These are phyloP conservation scores for Xylaria venustula DNA, from an alignment of 495 filamentous ascomycete genomes.

Conservation along the genomic window DNA sequence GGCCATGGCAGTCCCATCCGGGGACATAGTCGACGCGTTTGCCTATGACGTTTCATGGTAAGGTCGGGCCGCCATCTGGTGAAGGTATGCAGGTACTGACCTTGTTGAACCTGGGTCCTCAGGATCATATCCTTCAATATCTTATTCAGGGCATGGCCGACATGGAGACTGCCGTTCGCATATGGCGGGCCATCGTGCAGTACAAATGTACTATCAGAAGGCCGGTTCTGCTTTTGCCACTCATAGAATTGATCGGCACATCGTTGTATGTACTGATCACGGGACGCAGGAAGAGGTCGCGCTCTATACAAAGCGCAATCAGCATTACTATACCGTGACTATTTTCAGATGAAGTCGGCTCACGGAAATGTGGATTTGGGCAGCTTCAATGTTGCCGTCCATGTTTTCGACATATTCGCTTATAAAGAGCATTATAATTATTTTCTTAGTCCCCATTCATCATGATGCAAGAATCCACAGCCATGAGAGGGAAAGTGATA, in stretches of 20 bases:
- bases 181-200: slow-evolving; percentile 97
- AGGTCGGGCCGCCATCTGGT: slow-evolving; percentile 5
- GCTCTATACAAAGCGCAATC: slow-evolving; percentile 30
- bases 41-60: slow-evolving; percentile 25
- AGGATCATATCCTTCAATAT: slow-evolving; percentile 92
- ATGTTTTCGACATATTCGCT: slow-evolving; percentile 47
- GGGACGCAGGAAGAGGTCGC: slow-evolving; percentile 45
- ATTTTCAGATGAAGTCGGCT: slow-evolving; percentile 19
- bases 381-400: slow-evolving; percentile 48
- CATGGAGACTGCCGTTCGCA: slow-evolving; percentile 90
- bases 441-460: neutral
- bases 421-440: slow-evolving; percentile 18
- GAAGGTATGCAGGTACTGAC: slow-evolving; percentile 32
- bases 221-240: slow-evolving; percentile 69
- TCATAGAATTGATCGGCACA: slow-evolving; percentile 86
- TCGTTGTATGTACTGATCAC: slow-evolving; percentile 64
- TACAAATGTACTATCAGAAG: slow-evolving; percentile 63
- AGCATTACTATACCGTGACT: slow-evolving; percentile 10
- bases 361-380: slow-evolving; percentile 51
- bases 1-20: slow-evolving; percentile 97
- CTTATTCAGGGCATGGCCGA: slow-evolving; percentile 98
- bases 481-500: neutral
- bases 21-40: slow-evolving; percentile 82
- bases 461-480: too few species aligned
- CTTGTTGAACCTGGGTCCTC: slow-evolving; percentile 73